Base-by-base conservation (phyloP, 169 alveolate species). In the Perkinsus chesapeaki region DNA sequence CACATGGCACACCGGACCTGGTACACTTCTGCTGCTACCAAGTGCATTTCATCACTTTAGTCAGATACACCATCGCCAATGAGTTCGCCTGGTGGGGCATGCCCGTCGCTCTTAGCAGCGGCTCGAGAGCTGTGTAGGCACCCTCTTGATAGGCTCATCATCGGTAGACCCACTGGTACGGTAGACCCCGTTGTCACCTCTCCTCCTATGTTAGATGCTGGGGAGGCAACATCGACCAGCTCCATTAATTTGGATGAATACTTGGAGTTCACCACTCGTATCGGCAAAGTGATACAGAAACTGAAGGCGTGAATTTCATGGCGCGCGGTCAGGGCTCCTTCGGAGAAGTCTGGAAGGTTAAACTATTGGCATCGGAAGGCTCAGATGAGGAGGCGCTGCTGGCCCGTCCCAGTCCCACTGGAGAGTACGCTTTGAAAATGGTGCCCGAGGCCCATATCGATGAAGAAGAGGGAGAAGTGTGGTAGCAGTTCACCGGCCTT, bases 261-360 rank as follows among this genome's bases (percentile, higher is more conserved):
- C 27, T 60, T 60, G 12, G 82, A 60, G 23, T 60, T 5, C 82
- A 60, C 31, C 3, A 60, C 82, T 1, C 12, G 82, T 27, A 60
- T 60, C 82, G 82, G 82, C 82, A 60, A 23, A 16, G 82, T 60
- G 27, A 9, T 16, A 1, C 82, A 16, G 0, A 0, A 9, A 16
- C 36, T 1, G 82, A 0, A 20, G 36, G 12, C 82, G 82, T 16
- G 3, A 60, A 5, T 60, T 12, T 60, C 12, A 16, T 60, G 82
- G 12, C 82, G 82, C 82, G 82, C 27, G 95, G 95, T 31, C 91
- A 91, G 91, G 95, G 95, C 39, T 73, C 90, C 37, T 93, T 93
- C 91, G 95, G 95, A 20, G 95, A 93, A 39, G 95, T 93, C 31
- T 93, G 95, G 95, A 36, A 92, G 0, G 95, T 93, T 0, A 73